These are phyloP conservation scores for Umbelopsis isabellina DNA, from an alignment of 192 early-diverging fungal genomes.

Conservation along the genomic window DNA sequence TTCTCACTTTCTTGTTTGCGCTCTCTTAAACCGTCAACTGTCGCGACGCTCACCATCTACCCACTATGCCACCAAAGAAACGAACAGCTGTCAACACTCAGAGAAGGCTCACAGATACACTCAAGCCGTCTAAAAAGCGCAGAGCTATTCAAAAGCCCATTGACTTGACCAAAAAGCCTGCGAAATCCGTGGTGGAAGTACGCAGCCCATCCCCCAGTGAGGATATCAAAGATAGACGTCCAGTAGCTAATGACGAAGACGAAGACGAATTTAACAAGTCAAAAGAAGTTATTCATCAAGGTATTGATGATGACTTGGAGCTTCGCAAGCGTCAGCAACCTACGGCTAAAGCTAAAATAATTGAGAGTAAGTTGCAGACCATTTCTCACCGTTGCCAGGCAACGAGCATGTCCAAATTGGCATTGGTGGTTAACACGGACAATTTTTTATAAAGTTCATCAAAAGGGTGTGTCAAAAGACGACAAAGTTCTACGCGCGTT, in stretches of 20 bases:
- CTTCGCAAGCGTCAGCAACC: neutral
- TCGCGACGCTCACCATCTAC: constrained; percentile 1
- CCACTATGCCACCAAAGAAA: constrained; percentile 12
- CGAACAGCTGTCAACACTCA: neutral
- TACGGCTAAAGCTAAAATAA: neutral
- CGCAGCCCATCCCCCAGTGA: neutral
- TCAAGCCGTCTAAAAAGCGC: constrained; percentile 3
- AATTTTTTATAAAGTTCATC: constrained; percentile 25
- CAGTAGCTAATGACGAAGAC: neutral
- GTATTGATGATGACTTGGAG: constrained; percentile 10
- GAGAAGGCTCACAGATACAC: neutral
- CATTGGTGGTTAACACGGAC: neutral
- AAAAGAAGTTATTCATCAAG: neutral
- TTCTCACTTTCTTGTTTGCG: neutral
- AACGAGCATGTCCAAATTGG: neutral
- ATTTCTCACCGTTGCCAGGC: neutral
- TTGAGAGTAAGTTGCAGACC: constrained; percentile 6
- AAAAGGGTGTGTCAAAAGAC: constrained; percentile 18
- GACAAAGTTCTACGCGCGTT: constrained; percentile 37
- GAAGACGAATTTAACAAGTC: constrained; percentile 4
- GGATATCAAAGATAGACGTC: neutral
- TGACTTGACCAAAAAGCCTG: neutral
- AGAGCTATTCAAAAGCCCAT: constrained; percentile 16
- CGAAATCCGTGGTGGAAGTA: neutral
- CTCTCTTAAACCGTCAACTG: constrained; percentile 17